A percentile compares a stretch with the other conserved stretches of the same genome.
Evolutionary conservation across 192 early-diverging fungal species (phyloP).

Genomic region (Linnemannia elongata): DNA sequence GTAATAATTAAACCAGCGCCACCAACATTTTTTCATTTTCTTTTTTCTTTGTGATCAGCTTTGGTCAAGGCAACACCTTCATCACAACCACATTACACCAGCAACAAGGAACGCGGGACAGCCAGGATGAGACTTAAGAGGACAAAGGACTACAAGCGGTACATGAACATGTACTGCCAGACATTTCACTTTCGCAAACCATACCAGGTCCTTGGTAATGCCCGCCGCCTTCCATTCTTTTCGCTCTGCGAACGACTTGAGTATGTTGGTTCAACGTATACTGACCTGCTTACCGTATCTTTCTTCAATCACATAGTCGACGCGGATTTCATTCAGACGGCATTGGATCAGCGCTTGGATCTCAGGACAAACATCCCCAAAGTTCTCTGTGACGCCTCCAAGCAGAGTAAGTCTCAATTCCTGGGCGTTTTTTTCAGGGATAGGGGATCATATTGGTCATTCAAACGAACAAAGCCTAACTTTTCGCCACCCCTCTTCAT

Average conservation of each 20-base stretch:
- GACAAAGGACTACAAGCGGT: conserved; percentile 82
- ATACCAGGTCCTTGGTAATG: conserved; percentile 87
- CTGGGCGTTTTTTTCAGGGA: no score
- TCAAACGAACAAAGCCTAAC: neutral
- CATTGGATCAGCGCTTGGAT: conserved; percentile 72
- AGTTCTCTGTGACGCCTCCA: conserved; percentile 74
- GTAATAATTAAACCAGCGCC: no score
- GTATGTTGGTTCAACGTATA: no score
- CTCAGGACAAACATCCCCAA: conserved; percentile 72
- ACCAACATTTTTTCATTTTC: neutral
- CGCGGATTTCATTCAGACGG: conserved; percentile 84
- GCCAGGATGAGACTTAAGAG: conserved; percentile 87
- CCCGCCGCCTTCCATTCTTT: neutral
- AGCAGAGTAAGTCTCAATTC: conserved; percentile 68
- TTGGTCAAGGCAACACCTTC: neutral
- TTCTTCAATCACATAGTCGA: conserved; percentile 68
- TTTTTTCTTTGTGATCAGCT: neutral
- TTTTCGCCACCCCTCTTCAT: no score
- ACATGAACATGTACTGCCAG: conserved; percentile 84
- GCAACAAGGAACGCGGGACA: neutral
- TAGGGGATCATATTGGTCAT: neutral
- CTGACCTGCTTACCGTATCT: no score
- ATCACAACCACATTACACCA: neutral
- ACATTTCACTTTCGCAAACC: conserved; percentile 92
- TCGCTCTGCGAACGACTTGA: no score